A percentile compares a stretch with the other conserved stretches of the same genome.
These are phyloP conservation scores for Nakazawaea laoshanensis DNA, from an alignment of 805 yeast genomes.

Conservation along the genomic window DNA sequence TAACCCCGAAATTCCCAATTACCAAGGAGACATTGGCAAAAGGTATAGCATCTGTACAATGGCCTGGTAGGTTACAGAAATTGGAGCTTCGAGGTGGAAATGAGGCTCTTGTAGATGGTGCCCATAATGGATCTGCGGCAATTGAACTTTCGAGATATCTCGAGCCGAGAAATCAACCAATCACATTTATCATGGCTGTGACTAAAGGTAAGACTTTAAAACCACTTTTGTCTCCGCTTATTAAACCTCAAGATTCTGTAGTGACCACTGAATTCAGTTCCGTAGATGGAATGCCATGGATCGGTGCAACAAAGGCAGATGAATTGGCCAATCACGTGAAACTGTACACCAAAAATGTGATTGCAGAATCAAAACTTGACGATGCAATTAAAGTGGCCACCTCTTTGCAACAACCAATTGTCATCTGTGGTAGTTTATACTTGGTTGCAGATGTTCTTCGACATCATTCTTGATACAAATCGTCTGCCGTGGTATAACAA, in stretches of 20 bases:
- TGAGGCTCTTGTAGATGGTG: slow-evolving; percentile 67
- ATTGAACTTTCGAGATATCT: slow-evolving; percentile 55
- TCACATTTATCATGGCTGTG: slow-evolving; percentile 63
- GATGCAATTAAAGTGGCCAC: slow-evolving; percentile 19
- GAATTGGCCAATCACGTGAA: slow-evolving; percentile 20
- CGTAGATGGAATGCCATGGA: slow-evolving; percentile 96
- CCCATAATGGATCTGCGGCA: slow-evolving; percentile 87
- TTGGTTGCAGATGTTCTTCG: slow-evolving; percentile 49
- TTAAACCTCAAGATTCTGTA: slow-evolving; percentile 45
- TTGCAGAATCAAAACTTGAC: slow-evolving; percentile 16
- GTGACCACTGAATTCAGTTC: slow-evolving; percentile 54
- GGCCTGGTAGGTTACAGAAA: slow-evolving; percentile 87
- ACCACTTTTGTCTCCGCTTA: slow-evolving; percentile 40
- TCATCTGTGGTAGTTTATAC: slow-evolving; percentile 68
- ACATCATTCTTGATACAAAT: slow-evolving; percentile 16
- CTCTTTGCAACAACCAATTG: slow-evolving; percentile 21
- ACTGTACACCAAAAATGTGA: slow-evolving; percentile 18
- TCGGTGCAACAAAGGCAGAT: slow-evolving; percentile 34
- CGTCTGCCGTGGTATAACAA: slow-evolving; percentile 9
- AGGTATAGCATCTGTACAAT: slow-evolving; percentile 49
- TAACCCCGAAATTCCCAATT: slow-evolving; percentile 13
- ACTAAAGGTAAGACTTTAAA: slow-evolving; percentile 63
- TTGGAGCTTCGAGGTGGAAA: slow-evolving; percentile 21
- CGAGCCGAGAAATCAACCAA: too few species aligned
- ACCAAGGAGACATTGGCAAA: slow-evolving; percentile 23